phyloP scores from a whole-genome alignment of 1,139 yeast species.

The Scheffersomyces illinoinensis region DNA sequence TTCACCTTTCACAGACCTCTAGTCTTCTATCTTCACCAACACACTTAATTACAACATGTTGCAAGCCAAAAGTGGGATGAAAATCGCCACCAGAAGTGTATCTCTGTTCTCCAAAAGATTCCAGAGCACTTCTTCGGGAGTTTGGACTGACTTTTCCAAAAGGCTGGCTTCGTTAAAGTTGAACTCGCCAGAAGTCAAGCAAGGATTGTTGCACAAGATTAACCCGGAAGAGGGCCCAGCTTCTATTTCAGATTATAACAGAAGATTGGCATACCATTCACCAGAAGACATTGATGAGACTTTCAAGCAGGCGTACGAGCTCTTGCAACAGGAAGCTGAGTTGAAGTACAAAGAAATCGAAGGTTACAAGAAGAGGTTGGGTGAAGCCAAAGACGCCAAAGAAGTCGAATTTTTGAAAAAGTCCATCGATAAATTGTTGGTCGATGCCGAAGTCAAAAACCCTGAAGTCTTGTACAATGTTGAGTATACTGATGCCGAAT shows the following conservation, averaged over 20 bases:
- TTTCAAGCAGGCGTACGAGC: slow-evolving; percentile 65
- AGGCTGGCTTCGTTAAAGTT: slow-evolving; percentile 43
- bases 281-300: slow-evolving; percentile 73
- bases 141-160: slow-evolving; percentile 49
- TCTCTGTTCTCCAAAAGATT: slow-evolving; percentile 11
- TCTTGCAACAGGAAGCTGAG: slow-evolving; percentile 52
- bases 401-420: slow-evolving; percentile 8
- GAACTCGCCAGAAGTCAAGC: slow-evolving; percentile 26
- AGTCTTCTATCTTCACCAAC: background rate
- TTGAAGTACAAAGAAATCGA: slow-evolving; percentile 19
- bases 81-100: slow-evolving; percentile 8
- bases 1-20: background rate
- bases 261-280: slow-evolving; percentile 49
- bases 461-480: slow-evolving; percentile 83
- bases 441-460: slow-evolving; percentile 62
- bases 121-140: slow-evolving; percentile 25
- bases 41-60: background rate
- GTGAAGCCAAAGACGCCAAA: slow-evolving; percentile 7
- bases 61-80: background rate
- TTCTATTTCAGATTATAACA: slow-evolving; percentile 20
- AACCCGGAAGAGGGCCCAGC: slow-evolving; percentile 34
- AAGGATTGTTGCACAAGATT: slow-evolving; percentile 36
- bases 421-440: slow-evolving; percentile 22
- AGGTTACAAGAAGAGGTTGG: slow-evolving; percentile 6
- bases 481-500: slow-evolving; percentile 38